A percentile compares a stretch with the other conserved stretches of the same genome.
These are phyloP conservation scores for Aspergillus steynii DNA, from an alignment of 495 filamentous ascomycete genomes.

Conservation along the genomic window DNA sequence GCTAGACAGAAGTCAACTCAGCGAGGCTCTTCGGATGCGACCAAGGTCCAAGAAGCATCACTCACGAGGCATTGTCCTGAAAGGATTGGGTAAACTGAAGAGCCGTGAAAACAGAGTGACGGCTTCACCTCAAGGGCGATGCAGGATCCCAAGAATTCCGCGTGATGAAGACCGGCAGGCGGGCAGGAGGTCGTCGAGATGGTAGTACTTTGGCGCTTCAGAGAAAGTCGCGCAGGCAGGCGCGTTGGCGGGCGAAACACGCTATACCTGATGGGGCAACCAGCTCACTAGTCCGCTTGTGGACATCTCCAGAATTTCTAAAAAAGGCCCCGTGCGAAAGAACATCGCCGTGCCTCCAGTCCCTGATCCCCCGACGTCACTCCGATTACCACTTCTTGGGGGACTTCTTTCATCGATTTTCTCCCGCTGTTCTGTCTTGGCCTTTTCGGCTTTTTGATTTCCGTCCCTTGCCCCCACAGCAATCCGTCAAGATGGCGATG, in stretches of 20 bases:
- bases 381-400: conserved; percentile 16
- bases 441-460: conserved; percentile 15
- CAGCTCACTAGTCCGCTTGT: conserved; percentile 33
- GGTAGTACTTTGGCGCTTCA: conserved; percentile 1
- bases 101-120: conserved; percentile 40
- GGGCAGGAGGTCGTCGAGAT: conserved; percentile 1
- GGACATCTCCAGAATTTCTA: conserved; percentile 35
- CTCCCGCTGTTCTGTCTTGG: conserved; percentile 11
- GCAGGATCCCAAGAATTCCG: not conserved
- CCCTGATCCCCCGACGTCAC: conserved; percentile 11
- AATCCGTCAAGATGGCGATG: conserved; percentile 62
- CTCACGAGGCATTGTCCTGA: conserved; percentile 41
- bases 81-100: conserved; percentile 25
- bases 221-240: conserved; percentile 24
- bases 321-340: conserved; percentile 24
- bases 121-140: conserved; percentile 8
- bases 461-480: conserved; percentile 34
- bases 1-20: conserved; percentile 28
- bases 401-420: conserved; percentile 17
- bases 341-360: conserved; percentile 16
- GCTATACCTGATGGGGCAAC: conserved; percentile 40
- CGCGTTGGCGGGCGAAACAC: conserved; percentile 13
- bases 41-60: conserved; percentile 19
- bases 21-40: conserved; percentile 14
- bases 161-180: not conserved